phyloP scores from a whole-genome alignment of 805 yeast species.

The Kluyveromyces lactis region DNA sequence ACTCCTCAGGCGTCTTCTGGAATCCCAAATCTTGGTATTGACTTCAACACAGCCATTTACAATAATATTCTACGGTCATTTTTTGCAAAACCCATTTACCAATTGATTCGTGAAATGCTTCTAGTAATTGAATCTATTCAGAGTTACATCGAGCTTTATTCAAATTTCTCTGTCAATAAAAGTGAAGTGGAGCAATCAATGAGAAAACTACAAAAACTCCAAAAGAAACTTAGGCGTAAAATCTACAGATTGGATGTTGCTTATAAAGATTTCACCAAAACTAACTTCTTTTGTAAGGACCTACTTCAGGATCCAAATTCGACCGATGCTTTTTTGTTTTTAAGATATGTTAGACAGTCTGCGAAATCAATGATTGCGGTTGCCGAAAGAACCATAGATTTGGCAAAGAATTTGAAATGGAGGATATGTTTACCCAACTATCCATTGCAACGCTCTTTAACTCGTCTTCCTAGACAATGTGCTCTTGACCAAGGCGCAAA shows the following conservation, averaged over 20 bases:
- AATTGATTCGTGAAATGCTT: slow-evolving; percentile 28
- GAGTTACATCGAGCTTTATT: slow-evolving; percentile 8
- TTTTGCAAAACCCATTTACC: slow-evolving; percentile 26
- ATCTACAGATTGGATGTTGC: slow-evolving; percentile 28
- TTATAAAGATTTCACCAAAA: slow-evolving; percentile 30
- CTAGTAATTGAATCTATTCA: slow-evolving; percentile 20
- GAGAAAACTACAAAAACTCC: slow-evolving; percentile 11
- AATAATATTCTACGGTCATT: slow-evolving; percentile 26
- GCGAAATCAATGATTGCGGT: slow-evolving; percentile 30
- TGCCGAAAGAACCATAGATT: slow-evolving; percentile 15
- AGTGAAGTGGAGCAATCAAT: slow-evolving; percentile 3
- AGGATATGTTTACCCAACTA: slow-evolving; percentile 31
- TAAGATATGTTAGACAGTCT: slow-evolving; percentile 35
- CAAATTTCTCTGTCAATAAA: neutral
- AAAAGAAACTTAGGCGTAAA: slow-evolving; percentile 19
- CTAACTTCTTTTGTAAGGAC: slow-evolving; percentile 31
- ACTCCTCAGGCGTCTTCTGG: slow-evolving; percentile 30
- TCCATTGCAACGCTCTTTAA: slow-evolving; percentile 34
- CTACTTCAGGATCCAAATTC: slow-evolving; percentile 29
- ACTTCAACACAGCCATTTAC: slow-evolving; percentile 17
- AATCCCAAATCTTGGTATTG: neutral
- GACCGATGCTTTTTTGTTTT: slow-evolving; percentile 32
- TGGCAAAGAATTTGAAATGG: slow-evolving; percentile 28
- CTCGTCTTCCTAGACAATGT: slow-evolving; percentile 35
- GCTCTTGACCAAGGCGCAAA: slow-evolving; percentile 41